Base-by-base conservation (phyloP, 352 stramenopile species). In the Phytophthora cactorum region DNA sequence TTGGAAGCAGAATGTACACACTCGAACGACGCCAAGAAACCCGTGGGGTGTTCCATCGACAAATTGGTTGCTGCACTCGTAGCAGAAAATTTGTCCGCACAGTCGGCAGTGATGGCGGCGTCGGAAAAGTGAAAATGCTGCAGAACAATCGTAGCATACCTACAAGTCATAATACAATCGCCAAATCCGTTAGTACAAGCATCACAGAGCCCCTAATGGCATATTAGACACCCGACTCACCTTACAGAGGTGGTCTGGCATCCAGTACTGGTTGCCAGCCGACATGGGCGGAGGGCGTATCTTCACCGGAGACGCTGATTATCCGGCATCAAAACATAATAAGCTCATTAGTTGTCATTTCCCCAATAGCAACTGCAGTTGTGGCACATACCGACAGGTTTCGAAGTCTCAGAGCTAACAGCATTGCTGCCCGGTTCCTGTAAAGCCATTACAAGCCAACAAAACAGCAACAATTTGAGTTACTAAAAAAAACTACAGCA, bases 71-170 rank as follows among this genome's bases (percentile, higher is more conserved):
- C 88, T 95, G 75, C 88, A 96, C 39, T 90, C 78, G 63, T 92
- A 82, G 55, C 88, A 96, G 43, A 94, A 96, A 56, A 96, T 95
- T 70, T 91, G 82, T 4, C 88, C 88, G 32, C 88, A 96, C 1
- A 93, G 68, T n/a, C 88, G 85, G 59, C 88, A 96, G 70, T 96
- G 88, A 55, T 96, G 88, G n/a, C 88, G 82, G 12, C 88, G 80
- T 7, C 84, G 79, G 39, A 95, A 96, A 36, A 96, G 69, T n/a
- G 84, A 89, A 69, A 96, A 96, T 22, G 84, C 67, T 7, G 78
- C 74, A 28, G 79, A 88, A 52, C 88, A 96, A 66, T 96, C 83
- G 54, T 89, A 92, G 71, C 88, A 96, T n/a, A 88, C 83, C 88
- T 96, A 45, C 2, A 46, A 44, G 22, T 22, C 5, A 25, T 15